Percentiles rank a stretch among this genome's conserved stretches.
phyloP scores from a whole-genome alignment of 2,329 filamentous ascomycete genomes.

The Pleoardoris graminearum region DNA sequence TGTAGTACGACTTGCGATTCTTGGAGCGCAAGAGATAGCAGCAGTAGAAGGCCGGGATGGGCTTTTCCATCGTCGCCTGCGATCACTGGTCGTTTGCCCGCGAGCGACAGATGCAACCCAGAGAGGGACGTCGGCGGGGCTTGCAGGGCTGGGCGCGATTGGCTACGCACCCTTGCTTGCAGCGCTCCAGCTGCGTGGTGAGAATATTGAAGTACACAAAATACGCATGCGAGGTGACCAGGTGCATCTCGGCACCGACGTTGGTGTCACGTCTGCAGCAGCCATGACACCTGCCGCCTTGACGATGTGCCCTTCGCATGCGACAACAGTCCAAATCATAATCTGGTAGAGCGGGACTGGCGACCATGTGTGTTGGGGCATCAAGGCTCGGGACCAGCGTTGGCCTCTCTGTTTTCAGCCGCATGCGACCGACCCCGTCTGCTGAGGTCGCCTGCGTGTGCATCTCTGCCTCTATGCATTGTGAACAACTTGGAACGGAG shows the following conservation, averaged over 20 bases:
- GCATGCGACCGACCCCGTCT: not conserved
- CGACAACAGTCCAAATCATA: not conserved
- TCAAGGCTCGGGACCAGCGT: not conserved
- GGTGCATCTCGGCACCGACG: not conserved
- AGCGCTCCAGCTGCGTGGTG: slow-evolving; percentile 1
- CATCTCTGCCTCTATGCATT: not conserved
- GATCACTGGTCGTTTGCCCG: slow-evolving; percentile 6
- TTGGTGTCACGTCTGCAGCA: not conserved
- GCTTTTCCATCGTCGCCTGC: slow-evolving; percentile 26
- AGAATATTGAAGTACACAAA: slow-evolving; percentile 15
- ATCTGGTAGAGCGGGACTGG: not conserved
- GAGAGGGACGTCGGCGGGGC: slow-evolving; percentile 2
- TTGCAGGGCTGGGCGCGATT: slow-evolving; percentile 11
- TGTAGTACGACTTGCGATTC: slow-evolving; percentile 73
- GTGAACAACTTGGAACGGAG: too few species aligned
- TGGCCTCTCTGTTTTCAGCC: not conserved
- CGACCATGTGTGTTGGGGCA: not conserved
- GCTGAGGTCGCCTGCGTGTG: not conserved
- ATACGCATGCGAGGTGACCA: slow-evolving; percentile 13
- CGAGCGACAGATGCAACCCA: not conserved
- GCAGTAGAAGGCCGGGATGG: slow-evolving; percentile 85
- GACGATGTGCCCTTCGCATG: not conserved
- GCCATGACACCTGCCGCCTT: not conserved
- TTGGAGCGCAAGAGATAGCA: slow-evolving; percentile 91
- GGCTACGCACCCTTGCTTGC: slow-evolving; percentile 13